Percentiles rank a stretch among this genome's conserved stretches.
phyloP scores from a whole-genome alignment of 2,329 filamentous ascomycete genomes.

The Fusarium irregulare region DNA sequence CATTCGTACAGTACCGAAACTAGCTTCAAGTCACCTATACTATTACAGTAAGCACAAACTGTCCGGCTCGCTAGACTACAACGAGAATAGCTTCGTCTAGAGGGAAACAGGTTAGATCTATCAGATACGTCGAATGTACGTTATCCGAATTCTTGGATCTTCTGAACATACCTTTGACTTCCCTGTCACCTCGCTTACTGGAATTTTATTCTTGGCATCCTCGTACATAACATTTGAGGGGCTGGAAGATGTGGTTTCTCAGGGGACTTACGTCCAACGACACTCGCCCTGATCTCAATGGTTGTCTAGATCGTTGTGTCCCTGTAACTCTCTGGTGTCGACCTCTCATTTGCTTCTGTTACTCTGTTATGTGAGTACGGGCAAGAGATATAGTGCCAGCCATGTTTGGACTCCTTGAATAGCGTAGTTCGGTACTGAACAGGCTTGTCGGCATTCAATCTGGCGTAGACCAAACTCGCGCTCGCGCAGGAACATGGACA shows the following conservation, averaged over 20 bases:
- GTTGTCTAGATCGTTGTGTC: not conserved
- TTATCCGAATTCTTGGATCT: slow-evolving; percentile 12
- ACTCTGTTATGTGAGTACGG: not conserved
- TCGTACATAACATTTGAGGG: not conserved
- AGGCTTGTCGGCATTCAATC: not conserved
- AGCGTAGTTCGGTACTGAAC: not conserved
- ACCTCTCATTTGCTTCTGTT: not conserved
- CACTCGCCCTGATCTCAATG: not conserved
- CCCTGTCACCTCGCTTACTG: not conserved
- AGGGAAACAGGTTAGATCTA: not conserved
- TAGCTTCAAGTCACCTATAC: not conserved
- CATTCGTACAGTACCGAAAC: not conserved
- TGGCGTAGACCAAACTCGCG: not conserved
- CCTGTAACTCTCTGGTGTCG: not conserved
- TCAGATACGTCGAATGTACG: not conserved
- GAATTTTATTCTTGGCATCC: not conserved
- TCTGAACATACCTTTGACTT: not conserved
- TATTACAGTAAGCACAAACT: not conserved
- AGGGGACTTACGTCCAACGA: not conserved
- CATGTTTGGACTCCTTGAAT: not conserved
- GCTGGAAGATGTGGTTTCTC: not conserved
- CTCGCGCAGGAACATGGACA: not conserved
- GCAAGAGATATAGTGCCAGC: not conserved
- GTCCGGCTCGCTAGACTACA: not conserved
- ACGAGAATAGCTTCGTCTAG: not conserved